A percentile compares a stretch with the other conserved stretches of the same genome.
Evolutionary conservation across 1,284 basidiomycete genomes (phyloP).

Genomic region (Xerocomus cyaneibrunnescens): DNA sequence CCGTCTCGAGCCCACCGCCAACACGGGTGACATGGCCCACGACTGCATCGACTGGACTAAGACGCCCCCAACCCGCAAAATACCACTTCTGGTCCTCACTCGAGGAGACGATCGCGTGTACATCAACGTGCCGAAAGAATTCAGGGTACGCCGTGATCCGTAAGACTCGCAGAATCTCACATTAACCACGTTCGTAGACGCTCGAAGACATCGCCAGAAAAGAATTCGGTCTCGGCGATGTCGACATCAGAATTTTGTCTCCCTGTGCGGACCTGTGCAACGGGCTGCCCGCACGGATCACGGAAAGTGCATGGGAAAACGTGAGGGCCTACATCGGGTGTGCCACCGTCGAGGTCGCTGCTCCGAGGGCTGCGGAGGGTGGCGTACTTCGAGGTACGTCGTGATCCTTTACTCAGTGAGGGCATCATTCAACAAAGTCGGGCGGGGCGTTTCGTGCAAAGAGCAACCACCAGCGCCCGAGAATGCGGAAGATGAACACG

Average conservation of each 20-base stretch:
- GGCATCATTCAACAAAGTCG: not conserved
- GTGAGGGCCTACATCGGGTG: constrained; percentile 28
- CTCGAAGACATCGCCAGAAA: constrained; percentile 18
- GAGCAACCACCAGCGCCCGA: not conserved
- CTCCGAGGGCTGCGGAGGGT: not conserved
- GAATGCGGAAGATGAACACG: not conserved
- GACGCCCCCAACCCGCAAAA: constrained; percentile 22
- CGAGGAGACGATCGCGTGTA: constrained; percentile 22
- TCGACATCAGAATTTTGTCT: constrained; percentile 15
- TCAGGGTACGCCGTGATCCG: constrained; percentile 13
- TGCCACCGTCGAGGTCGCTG: constrained; percentile 12
- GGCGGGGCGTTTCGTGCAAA: not conserved
- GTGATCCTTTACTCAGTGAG: too few relatives aligned
- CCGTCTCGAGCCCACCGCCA: too few relatives aligned
- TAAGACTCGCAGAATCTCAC: too few relatives aligned
- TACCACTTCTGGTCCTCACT: constrained; percentile 22
- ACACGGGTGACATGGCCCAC: constrained; percentile 23
- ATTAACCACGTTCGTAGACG: constrained; percentile 1
- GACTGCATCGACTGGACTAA: constrained; percentile 27
- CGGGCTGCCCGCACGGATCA: constrained; percentile 23
- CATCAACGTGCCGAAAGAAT: constrained; percentile 17
- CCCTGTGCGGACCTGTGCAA: constrained; percentile 25
- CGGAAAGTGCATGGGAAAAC: constrained; percentile 18
- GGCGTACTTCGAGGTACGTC: constrained; percentile 4
- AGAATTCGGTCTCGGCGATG: constrained; percentile 25